Conservation (phyloP, 345 rosid species). For the Melaleuca quinquenervia region DNA sequence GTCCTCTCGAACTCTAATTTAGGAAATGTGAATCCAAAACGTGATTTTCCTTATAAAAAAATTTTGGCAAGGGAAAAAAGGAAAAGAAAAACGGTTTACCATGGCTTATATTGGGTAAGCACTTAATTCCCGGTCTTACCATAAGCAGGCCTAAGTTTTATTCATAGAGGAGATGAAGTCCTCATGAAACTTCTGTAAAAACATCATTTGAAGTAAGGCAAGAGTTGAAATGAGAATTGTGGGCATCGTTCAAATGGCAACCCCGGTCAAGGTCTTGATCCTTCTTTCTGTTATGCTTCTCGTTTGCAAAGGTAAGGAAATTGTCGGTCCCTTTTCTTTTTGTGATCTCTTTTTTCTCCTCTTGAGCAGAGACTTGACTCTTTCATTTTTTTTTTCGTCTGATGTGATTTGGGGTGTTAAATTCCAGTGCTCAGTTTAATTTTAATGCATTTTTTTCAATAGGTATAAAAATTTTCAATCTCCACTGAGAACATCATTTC, state of each 20-base stretch:
- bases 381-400: not conserved
- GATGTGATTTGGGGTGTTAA: not conserved
- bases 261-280: not conserved
- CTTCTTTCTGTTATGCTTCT: not conserved
- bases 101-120: not conserved
- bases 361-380: not conserved
- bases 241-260: not conserved
- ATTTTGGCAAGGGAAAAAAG: not conserved
- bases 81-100: not conserved
- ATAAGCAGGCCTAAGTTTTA: not conserved
- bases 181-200: not conserved
- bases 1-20: not conserved
- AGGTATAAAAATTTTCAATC: no score
- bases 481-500: no score
- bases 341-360: not conserved
- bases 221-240: not conserved
- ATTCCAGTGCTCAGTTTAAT: no score
- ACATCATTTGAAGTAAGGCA: not conserved
- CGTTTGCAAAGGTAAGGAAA: not conserved
- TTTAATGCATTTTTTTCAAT: no score
- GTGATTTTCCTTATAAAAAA: no score
- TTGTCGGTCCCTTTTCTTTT: not conserved
- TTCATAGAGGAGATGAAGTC: not conserved
- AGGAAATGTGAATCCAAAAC: not conserved
- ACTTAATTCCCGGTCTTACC: not conserved